These are phyloP conservation scores for Capillidium rhysosporum DNA, from an alignment of 371 early-diverging fungal genomes.

Conservation along the genomic window DNA sequence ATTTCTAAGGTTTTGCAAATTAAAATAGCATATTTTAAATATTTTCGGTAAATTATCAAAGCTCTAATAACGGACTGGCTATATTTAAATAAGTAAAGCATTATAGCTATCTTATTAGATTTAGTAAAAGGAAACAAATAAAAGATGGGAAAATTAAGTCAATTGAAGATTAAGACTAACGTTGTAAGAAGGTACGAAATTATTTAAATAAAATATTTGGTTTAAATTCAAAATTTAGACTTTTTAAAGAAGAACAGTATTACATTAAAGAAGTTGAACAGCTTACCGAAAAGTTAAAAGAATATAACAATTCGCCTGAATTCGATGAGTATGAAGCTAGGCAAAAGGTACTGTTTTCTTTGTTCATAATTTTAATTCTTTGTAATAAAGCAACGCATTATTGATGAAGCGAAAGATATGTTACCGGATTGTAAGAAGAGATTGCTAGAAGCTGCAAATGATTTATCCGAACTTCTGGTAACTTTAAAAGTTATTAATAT, in stretches of 20 bases:
- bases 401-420: conserved; percentile 3
- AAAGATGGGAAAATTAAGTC: too few species aligned
- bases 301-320: background rate
- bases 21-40: too few species aligned
- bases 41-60: too few species aligned
- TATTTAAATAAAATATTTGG: background rate
- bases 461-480: background rate
- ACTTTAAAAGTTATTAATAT: background rate
- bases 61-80: too few species aligned
- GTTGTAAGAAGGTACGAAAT: conserved; percentile 1
- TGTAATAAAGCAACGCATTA: background rate
- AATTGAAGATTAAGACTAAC: conserved; percentile 4
- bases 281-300: background rate
- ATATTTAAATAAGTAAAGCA: too few species aligned
- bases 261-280: conserved; percentile 3
- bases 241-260: conserved; percentile 6
- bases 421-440: conserved; percentile 2
- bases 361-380: background rate
- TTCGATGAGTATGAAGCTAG: conserved; percentile 6
- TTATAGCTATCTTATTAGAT: too few species aligned
- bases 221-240: background rate
- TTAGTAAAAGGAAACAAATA: too few species aligned
- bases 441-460: background rate
- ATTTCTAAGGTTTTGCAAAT: too few species aligned
- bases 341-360: background rate